phyloP scores from a whole-genome alignment of 768 basidiomycete species.

The Trametes coccinea region DNA sequence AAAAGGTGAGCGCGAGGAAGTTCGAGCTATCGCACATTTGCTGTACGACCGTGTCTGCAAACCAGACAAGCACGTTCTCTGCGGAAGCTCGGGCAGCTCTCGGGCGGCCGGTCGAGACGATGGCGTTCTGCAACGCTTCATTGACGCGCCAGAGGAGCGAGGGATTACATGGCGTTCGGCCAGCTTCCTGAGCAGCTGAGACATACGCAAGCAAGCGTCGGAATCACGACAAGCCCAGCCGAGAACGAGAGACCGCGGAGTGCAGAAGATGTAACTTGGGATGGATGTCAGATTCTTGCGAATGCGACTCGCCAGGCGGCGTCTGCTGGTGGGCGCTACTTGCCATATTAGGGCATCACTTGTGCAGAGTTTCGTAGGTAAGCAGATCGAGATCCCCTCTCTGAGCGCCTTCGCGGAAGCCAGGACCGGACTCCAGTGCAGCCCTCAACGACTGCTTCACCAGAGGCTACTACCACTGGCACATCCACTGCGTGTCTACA shows the following conservation, averaged over 20 bases:
- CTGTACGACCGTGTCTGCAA: not conserved
- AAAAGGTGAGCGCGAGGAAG: not conserved
- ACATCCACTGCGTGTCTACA: no score
- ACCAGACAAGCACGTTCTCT: slow-evolving; percentile 18
- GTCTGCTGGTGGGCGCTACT: not conserved
- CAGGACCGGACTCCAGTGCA: not conserved
- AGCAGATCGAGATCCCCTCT: slow-evolving; percentile 2
- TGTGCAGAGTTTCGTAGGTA: slow-evolving; percentile 6
- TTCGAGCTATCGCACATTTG: not conserved
- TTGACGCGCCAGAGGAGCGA: not conserved
- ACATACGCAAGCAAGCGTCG: slow-evolving; percentile 22
- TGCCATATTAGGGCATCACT: slow-evolving; percentile 7
- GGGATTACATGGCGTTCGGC: slow-evolving; percentile 23
- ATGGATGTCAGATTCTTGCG: not conserved
- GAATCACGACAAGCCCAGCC: slow-evolving; percentile 3
- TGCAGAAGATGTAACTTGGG: not conserved
- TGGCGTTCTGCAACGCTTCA: not conserved
- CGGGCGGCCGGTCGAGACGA: not conserved
- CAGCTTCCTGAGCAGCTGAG: slow-evolving; percentile 13
- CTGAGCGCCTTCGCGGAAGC: not conserved
- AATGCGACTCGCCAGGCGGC: no score
- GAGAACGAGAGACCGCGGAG: not conserved
- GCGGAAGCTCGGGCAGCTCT: slow-evolving; percentile 4
- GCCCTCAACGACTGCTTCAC: no score
- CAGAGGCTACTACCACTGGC: no score